phyloP scores from a whole-genome alignment of 2,329 filamentous ascomycete genomes.

The Fusarium sp. region DNA sequence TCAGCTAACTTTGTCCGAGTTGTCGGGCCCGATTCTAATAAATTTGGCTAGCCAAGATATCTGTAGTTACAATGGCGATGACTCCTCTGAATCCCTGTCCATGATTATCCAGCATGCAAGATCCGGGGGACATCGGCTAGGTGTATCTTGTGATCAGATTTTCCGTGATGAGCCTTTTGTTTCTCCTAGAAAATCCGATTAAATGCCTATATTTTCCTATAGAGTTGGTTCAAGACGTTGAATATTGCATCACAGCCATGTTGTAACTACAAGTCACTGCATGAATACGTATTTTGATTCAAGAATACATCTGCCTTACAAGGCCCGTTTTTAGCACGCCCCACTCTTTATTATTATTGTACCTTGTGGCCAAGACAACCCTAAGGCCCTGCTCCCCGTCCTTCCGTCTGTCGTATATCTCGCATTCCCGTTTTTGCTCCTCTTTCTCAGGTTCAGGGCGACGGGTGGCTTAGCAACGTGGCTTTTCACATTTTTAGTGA shows the following conservation, averaged over 20 bases:
- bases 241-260: neutral
- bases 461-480: conserved; percentile 37
- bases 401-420: conserved; percentile 41
- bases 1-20: conserved; percentile 3
- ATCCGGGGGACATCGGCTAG: conserved; percentile 28
- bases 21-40: conserved; percentile 8
- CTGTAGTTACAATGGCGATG: conserved; percentile 15
- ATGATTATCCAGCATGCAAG: conserved; percentile 33
- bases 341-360: conserved; percentile 18
- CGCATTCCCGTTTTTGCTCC: conserved; percentile 39
- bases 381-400: conserved; percentile 5
- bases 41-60: neutral
- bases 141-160: conserved; percentile 21
- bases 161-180: conserved; percentile 8
- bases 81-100: conserved; percentile 28
- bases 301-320: conserved; percentile 11
- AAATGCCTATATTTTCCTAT: neutral
- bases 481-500: conserved; percentile 9
- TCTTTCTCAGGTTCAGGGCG: conserved; percentile 7
- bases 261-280: neutral
- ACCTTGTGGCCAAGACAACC: conserved; percentile 13
- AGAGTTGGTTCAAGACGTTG: neutral
- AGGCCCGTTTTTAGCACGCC: conserved; percentile 18
- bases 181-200: conserved; percentile 1
- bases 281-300: neutral